Evolutionary conservation across 331 rosid species (phyloP), one percentile per base, ranked within the genome.

Genomic region (Phaseolus coccineus): DNA sequence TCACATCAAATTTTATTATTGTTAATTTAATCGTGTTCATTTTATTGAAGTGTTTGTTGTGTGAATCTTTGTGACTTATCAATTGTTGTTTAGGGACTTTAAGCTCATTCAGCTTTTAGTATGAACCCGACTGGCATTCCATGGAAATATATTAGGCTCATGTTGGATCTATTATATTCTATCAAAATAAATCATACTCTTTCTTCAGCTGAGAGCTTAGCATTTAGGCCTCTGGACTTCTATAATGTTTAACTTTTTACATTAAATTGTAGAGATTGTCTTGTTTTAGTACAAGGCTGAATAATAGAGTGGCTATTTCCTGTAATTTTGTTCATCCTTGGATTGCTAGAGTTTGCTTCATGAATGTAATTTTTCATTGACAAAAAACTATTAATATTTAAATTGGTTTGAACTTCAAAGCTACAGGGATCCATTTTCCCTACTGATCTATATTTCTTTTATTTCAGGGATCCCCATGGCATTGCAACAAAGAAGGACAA

Each of bases 401-500:
- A 74, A 16, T 66, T 56, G 27, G 55, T 37, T 22, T 19, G 14
- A 31, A 39, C 75, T n/a, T 65, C n/a, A 14, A 48, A 35, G 68
- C 16, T 35, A 58, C 5, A 8, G 40, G 11, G 28, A 64, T 52
- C 30, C 24, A 56, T 66, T 73, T 28, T 31, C 75, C 27, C 8
- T 30, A 19, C 75, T 59, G n/a, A 69, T 42, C 25, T 78, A 25
- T 63, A 46, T 52, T 63, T 84, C n/a, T 80, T 14, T 2, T 78
- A 71, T 77, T 73, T 48, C 87, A 91, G 96, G 88, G 93, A 91
- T 73, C 84, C 78, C 8, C 83, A 86, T 63, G 86, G 82, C 56
- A 86, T 89, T 50, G 91, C 96, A 71, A 81, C 84, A 24, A 86
- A 73, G 74, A 86, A 84, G 78, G 93, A 91, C 82, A 89, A 86